Evolutionary conservation across 805 yeast species (phyloP), one percentile per base, ranked within the genome.

Genomic region (Saturnispora mendoncae): DNA sequence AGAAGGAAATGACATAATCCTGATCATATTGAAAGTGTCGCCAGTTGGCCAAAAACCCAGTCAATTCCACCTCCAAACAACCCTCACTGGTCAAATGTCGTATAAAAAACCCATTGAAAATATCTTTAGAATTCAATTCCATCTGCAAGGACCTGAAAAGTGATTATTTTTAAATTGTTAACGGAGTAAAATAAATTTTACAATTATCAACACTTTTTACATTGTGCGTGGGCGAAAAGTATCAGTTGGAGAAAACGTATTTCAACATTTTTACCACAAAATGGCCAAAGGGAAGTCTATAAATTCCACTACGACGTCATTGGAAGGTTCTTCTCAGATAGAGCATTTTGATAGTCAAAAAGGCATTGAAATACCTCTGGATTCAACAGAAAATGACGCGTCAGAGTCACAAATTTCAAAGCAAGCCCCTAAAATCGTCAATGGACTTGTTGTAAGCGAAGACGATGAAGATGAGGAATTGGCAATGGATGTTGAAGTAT

Each of bases 31-130:
- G 44, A 15, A 36, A 15, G 1, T 41, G 45, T 14, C 34, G 33
- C 54, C 54, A 51, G 23, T 42, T 46, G 29, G 32, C 25, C 21
- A 51, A n/a, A 17, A 51, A 51, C 8, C 18, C 6, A 12, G 21
- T 9, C 4, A 48, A 17, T 10, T 39, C 43, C 8, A 35, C 18
- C n/a, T 24, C 24, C 15, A 14, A 24, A 25, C 13, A 17, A 10
- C 7, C 26, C 12, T 32, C 36, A n/a, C 20, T 7, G 4, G 17
- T 12, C 13, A 38, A 5, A 24, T 25, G 31, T 4, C 14, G 6
- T 23, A 17, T 14, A 12, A 35, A 4, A 15, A 24, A 25, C 4
- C 18, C 30, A 24, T 32, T 25, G 3, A 27, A 8, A 13, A 19
- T 15, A 25, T 32, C 27, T 13, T 13, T 25, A 13, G 26, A 9